phyloP scores from a whole-genome alignment of 2,329 filamentous ascomycete genomes.

The Stylonectria norvegica region DNA sequence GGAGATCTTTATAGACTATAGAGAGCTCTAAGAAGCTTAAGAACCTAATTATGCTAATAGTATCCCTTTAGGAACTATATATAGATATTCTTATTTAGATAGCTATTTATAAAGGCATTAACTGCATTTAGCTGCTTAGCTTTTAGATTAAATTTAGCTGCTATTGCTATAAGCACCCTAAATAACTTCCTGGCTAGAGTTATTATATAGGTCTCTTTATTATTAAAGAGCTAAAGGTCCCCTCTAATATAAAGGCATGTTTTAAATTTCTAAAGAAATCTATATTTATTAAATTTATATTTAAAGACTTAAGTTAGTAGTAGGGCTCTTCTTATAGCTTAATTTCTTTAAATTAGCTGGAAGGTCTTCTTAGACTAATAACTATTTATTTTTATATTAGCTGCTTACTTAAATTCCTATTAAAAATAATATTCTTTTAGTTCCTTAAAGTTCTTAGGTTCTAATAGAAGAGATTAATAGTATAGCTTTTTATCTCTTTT shows the following conservation, averaged over 20 bases:
- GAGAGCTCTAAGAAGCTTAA: background rate
- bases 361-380: constrained; percentile 1
- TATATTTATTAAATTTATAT: constrained; percentile 9
- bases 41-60: background rate
- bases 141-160: constrained; percentile 6
- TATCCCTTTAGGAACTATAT: constrained; percentile 2
- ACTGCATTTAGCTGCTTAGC: constrained; percentile 6
- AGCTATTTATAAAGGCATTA: constrained; percentile 9
- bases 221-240: constrained; percentile 4
- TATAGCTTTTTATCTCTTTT: constrained; percentile 2
- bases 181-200: constrained; percentile 5
- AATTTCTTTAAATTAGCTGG: background rate
- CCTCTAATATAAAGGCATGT: constrained; percentile 1
- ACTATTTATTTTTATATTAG: background rate
- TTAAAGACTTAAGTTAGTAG: constrained; percentile 8
- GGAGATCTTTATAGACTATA: too few species aligned
- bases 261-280: constrained; percentile 5
- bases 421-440: constrained; percentile 3
- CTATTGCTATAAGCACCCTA: constrained; percentile 4
- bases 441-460: constrained; percentile 5
- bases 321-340: background rate
- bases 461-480: background rate
- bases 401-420: constrained; percentile 5
- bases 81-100: constrained; percentile 4
- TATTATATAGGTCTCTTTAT: constrained; percentile 8